Conservation (phyloP, 2,329 filamentous ascomycete genomes). For the Trichoderma aggressivum region DNA sequence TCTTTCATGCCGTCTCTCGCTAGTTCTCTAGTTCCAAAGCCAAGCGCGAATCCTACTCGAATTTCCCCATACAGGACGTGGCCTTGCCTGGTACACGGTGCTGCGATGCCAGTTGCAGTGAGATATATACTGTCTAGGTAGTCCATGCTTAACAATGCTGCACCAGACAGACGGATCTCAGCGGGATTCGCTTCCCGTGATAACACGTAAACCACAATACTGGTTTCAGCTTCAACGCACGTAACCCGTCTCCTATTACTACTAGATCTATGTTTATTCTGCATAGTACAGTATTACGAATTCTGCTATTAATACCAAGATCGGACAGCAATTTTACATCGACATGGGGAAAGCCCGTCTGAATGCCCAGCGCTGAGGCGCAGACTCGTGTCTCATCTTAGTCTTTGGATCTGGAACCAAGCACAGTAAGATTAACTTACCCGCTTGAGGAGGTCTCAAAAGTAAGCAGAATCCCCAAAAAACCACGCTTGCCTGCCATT, state of each 20-base stretch:
- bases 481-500: background rate
- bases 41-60: constrained; percentile 6
- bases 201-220: constrained; percentile 11
- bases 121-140: background rate
- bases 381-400: constrained; percentile 11
- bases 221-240: background rate
- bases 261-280: background rate
- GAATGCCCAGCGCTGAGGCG: constrained; percentile 1
- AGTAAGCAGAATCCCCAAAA: background rate
- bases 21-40: background rate
- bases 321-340: background rate
- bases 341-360: constrained; percentile 3
- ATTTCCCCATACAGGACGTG: background rate
- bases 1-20: background rate
- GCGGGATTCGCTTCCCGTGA: background rate
- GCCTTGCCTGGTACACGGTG: background rate
- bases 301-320: background rate
- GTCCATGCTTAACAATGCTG: background rate
- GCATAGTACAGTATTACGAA: background rate
- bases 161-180: background rate
- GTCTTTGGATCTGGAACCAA: background rate
- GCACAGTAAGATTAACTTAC: background rate
- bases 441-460: background rate
- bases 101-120: background rate
- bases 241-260: background rate